Base-by-base conservation (phyloP, 371 early-diverging fungal species). In the Mucor lusitanicus region DNA sequence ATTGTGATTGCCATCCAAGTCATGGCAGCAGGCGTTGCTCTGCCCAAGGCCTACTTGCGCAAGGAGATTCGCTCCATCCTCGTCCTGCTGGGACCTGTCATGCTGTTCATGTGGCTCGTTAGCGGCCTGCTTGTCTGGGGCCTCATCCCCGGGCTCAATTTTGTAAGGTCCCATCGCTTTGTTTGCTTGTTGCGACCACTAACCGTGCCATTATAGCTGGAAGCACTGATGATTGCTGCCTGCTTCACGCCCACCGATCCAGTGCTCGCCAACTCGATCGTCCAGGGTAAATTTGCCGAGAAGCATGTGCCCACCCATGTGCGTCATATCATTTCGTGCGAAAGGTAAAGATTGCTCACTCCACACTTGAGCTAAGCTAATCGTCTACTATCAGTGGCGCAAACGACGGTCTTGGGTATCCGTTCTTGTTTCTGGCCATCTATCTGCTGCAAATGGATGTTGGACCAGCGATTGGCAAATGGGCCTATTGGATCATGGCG, bases 221-320 rank as follows among this genome's bases (percentile, higher is more conserved):
- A 78, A 63, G 28, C 83, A 3, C 46, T 83, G 1, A 72, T 79
- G 73, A 71, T 83, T 17, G 81, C 83, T 28, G 75, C 83, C 4
- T 83, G 83, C 32, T 78, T 83, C 54, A 80, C 83, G 1, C 83
- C 83, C 7, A 83, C 83, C 1, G 83, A 83, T 64, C 83, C 83
- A 0, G 83, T 98, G 6, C 75, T 98, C 46, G 92, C 97, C 56
- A 95, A 94, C 80, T 91, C 94, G 2, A 93, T 98, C 12, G 90
- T 98, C 15, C 94, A 95, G 72, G 98, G 99, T 25, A 85, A 89
- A 65, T 97, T 97, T 86, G 97, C 98, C 1, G 95, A 94, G 65
- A 86, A 87, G 66, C 88, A 94, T 68, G 93, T 99, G 9, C 94
- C 97, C 0, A 66, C 78, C 21, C 77, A 91, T 56, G 81, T 98